Evolutionary conservation across 1,139 yeast species (phyloP).

Genomic region (Entelexis sorbosivorans): DNA sequence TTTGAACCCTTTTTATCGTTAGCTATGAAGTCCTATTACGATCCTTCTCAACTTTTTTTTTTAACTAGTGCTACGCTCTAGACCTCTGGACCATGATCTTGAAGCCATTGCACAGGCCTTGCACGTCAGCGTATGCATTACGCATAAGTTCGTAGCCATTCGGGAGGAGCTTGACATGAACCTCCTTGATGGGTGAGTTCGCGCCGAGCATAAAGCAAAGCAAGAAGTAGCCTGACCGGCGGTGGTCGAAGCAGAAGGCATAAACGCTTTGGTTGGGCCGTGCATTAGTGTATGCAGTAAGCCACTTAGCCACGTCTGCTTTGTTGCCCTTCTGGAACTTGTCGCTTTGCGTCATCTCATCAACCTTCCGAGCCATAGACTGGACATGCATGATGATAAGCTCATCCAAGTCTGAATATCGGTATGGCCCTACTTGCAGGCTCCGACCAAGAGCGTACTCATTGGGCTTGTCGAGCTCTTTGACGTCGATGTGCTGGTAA

Average conservation of each 20-base stretch:
- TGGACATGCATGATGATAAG: conserved; percentile 80
- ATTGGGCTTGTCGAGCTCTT: conserved; percentile 57
- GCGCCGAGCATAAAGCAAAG: conserved; percentile 73
- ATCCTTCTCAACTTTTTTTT: too few species aligned
- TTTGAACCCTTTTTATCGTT: too few species aligned
- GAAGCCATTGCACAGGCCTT: conserved; percentile 85
- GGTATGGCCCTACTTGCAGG: conserved; percentile 54
- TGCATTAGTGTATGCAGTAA: conserved; percentile 80
- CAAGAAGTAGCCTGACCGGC: conserved; percentile 84
- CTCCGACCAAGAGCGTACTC: conserved; percentile 54
- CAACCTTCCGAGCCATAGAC: conserved; percentile 72
- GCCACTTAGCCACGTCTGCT: conserved; percentile 74
- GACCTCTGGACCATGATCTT: conserved; percentile 39
- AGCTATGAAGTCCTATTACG: too few species aligned
- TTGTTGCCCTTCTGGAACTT: conserved; percentile 79
- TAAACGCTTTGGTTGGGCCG: conserved; percentile 85
- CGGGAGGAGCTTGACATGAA: conserved; percentile 85
- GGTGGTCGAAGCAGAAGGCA: conserved; percentile 83
- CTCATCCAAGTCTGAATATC: conserved; percentile 82
- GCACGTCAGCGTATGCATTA: conserved; percentile 76
- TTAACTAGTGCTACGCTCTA: neutral
- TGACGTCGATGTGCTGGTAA: conserved; percentile 82
- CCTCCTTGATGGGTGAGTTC: conserved; percentile 59
- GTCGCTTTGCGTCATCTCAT: conserved; percentile 75
- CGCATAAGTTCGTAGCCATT: conserved; percentile 74